These are phyloP conservation scores for Lablab purpureus DNA, from an alignment of 306 rosid genomes.

Conservation along the genomic window DNA sequence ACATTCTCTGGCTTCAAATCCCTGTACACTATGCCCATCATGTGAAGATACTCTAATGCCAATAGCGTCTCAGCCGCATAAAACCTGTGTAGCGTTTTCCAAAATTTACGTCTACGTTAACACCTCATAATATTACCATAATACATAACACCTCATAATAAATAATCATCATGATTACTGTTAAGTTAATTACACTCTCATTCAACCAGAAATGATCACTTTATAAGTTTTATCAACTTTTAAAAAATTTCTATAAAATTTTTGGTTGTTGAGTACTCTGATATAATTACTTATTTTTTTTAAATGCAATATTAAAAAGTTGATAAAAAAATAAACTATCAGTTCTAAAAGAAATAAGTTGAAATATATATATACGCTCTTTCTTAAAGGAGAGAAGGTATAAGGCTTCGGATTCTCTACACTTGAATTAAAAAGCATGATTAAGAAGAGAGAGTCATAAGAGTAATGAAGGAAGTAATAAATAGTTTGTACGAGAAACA, in stretches of 20 bases:
- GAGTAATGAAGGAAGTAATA: no score
- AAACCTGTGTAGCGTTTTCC: slow-evolving; percentile 56
- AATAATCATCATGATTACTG: no score
- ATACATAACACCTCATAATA: background rate
- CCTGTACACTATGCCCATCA: slow-evolving; percentile 98
- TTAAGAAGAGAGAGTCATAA: no score
- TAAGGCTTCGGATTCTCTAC: background rate
- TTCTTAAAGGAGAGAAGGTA: background rate
- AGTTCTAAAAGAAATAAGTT: background rate
- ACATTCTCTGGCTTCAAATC: slow-evolving; percentile 98
- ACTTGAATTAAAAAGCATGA: background rate
- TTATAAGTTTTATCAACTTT: no score
- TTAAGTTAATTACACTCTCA: background rate
- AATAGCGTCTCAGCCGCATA: slow-evolving; percentile 90
- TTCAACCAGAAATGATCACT: background rate
- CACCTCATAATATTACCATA: background rate
- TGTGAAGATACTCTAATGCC: slow-evolving; percentile 92
- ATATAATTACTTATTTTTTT: no score
- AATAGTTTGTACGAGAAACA: no score
- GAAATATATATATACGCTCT: no score
- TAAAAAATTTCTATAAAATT: background rate
- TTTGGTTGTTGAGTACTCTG: no score
- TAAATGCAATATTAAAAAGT: no score
- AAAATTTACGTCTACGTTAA: background rate
- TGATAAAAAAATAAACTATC: background rate